These are phyloP conservation scores for Metschnikowia lochheadii DNA, from an alignment of 805 yeast genomes.

Conservation along the genomic window DNA sequence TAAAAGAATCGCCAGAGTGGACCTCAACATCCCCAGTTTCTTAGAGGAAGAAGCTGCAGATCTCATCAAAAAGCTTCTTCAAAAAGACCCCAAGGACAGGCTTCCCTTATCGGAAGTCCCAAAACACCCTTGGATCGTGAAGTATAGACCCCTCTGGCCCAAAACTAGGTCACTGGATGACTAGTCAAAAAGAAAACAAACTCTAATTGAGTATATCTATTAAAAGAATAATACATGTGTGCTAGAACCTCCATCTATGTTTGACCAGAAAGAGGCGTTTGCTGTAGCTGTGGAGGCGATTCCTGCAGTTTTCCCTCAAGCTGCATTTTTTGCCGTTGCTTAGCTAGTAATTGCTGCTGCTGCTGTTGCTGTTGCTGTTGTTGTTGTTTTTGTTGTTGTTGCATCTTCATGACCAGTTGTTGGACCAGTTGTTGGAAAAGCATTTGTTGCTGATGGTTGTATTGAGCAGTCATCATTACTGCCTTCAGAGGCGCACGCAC, in stretches of 20 bases:
- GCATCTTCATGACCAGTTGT: slow-evolving; percentile 37
- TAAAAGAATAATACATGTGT: background rate
- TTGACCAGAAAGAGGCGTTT: background rate
- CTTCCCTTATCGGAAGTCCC: slow-evolving; percentile 57
- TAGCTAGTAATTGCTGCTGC: slow-evolving; percentile 17
- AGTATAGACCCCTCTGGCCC: slow-evolving; percentile 62
- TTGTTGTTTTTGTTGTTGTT: slow-evolving; percentile 35
- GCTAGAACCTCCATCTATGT: background rate
- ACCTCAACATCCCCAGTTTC: slow-evolving; percentile 65
- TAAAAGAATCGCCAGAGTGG: slow-evolving; percentile 73
- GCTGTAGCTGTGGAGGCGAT: background rate
- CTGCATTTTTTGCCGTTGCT: slow-evolving; percentile 2
- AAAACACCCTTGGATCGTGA: slow-evolving; percentile 79
- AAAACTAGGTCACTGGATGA: slow-evolving; percentile 4
- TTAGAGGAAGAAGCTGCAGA: slow-evolving; percentile 75
- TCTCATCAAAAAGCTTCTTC: slow-evolving; percentile 59
- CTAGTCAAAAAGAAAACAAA: background rate
- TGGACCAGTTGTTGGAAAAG: slow-evolving; percentile 44
- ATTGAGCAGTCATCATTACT: slow-evolving; percentile 38
- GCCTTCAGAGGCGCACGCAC: slow-evolving; percentile 46
- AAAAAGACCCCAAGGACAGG: slow-evolving; percentile 66
- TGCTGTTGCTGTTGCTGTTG: slow-evolving; percentile 34
- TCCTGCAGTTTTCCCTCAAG: slow-evolving; percentile 2
- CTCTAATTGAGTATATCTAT: background rate
- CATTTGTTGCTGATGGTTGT: slow-evolving; percentile 41